phyloP scores from a whole-genome alignment of 2,329 filamentous ascomycete species.

The Geosmithia flava region DNA sequence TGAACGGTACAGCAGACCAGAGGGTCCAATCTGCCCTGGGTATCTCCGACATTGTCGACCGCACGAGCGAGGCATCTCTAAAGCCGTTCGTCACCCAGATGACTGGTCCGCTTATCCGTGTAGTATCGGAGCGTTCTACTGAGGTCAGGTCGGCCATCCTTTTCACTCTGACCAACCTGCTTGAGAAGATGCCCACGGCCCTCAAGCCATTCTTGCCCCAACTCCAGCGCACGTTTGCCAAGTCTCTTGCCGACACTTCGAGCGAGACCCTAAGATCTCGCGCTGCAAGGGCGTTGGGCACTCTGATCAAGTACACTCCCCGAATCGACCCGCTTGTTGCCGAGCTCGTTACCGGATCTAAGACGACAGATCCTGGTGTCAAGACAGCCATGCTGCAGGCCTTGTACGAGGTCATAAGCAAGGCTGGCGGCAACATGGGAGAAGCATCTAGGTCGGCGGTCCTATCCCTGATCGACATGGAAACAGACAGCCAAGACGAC shows the following conservation, averaged over 20 bases:
- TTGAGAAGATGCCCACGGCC: conserved; percentile 93
- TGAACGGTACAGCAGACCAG: conserved; percentile 92
- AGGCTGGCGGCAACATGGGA: conserved; percentile 89
- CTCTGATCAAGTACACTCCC: conserved; percentile 88
- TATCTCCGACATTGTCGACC: conserved; percentile 91
- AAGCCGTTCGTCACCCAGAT: conserved; percentile 97
- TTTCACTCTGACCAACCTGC: conserved; percentile 82
- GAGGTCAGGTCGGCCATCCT: conserved; percentile 95
- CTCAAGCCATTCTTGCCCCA: conserved; percentile 96
- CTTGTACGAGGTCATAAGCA: conserved; percentile 89
- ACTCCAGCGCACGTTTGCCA: conserved; percentile 91
- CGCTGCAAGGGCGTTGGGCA: conserved; percentile 88
- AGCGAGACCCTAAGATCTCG: conserved; percentile 79
- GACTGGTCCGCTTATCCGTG: conserved; percentile 92
- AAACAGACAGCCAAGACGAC: conserved; percentile 61
- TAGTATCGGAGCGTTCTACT: conserved; percentile 89
- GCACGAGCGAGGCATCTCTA: conserved; percentile 74
- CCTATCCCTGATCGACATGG: conserved; percentile 75
- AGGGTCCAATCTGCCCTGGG: conserved; percentile 83
- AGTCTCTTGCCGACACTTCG: conserved; percentile 83
- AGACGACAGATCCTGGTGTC: conserved; percentile 74
- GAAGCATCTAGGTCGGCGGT: conserved; percentile 81
- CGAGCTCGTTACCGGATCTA: conserved; percentile 90
- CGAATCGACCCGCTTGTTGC: conserved; percentile 87
- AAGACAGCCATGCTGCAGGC: conserved; percentile 95